Conservation (phyloP, 2,329 filamentous ascomycete species). For the Hymenoscyphus linearis region DNA sequence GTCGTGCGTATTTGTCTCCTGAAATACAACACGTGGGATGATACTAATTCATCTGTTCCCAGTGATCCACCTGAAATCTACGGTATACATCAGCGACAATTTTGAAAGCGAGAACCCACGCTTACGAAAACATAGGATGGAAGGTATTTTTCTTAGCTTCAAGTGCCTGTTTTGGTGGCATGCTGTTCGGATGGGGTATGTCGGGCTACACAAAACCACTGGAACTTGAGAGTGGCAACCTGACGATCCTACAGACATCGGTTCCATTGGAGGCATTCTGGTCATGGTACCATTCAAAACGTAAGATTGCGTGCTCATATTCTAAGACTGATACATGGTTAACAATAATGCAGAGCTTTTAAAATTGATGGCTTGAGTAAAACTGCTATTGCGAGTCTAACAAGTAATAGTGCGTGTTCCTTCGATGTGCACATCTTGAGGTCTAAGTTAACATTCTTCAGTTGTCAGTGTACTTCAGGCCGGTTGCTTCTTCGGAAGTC, state of each 20-base stretch:
- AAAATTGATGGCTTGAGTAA: slow-evolving; percentile 31
- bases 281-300: slow-evolving; percentile 59
- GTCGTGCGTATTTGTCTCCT: slow-evolving; percentile 25
- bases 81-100: slow-evolving; percentile 8
- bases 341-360: slow-evolving; percentile 34
- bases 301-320: slow-evolving; percentile 31
- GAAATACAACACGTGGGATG: neutral
- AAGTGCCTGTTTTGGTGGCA: slow-evolving; percentile 60
- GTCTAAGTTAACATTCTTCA: slow-evolving; percentile 7
- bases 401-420: slow-evolving; percentile 41
- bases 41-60: neutral
- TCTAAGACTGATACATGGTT: slow-evolving; percentile 33
- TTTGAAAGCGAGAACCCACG: neutral
- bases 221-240: neutral
- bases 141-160: slow-evolving; percentile 55
- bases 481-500: slow-evolving; percentile 60
- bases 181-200: slow-evolving; percentile 50
- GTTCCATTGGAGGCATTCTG: slow-evolving; percentile 71
- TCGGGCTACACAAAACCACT: neutral
- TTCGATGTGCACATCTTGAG: neutral
- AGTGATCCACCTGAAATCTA: slow-evolving; percentile 29
- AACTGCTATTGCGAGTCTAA: slow-evolving; percentile 42
- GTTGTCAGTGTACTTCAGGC: slow-evolving; percentile 67
- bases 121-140: slow-evolving; percentile 50
- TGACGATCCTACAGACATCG: slow-evolving; percentile 48